Conservation (phyloP, 176 grass and related monocot genomes). For the Carex myosuroides region DNA sequence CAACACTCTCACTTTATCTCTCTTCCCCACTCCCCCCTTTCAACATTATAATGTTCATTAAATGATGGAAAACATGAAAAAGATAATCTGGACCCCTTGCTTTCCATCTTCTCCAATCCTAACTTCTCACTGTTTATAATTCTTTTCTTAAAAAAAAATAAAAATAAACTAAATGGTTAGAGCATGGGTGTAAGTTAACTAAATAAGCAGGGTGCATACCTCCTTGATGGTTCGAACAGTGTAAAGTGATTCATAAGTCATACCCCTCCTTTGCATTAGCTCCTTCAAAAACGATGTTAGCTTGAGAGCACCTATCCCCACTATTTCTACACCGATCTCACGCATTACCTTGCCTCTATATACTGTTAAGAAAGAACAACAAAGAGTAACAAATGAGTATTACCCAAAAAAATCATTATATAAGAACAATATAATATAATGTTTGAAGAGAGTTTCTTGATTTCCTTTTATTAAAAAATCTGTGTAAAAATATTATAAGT, state of each 20-base stretch:
- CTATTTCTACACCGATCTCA: conserved; percentile 78
- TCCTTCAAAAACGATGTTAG: conserved; percentile 93
- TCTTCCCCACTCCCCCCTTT: not conserved
- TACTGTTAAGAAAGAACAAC: conserved; percentile 41
- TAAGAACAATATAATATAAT: conserved; percentile 21
- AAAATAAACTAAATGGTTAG: not conserved
- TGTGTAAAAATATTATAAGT: not conserved
- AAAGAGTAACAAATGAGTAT: not conserved
- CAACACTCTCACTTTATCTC: too few relatives aligned
- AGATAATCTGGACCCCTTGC: not conserved
- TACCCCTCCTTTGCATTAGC: conserved; percentile 62
- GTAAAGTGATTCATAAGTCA: conserved; percentile 67
- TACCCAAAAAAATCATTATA: conserved; percentile 7
- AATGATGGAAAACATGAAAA: not conserved
- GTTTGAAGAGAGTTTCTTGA: not conserved
- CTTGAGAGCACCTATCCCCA: conserved; percentile 78
- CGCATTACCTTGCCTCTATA: conserved; percentile 68
- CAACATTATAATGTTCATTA: not conserved
- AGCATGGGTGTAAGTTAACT: not conserved
- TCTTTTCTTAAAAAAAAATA: too few relatives aligned
- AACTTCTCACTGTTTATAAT: not conserved
- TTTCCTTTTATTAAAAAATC: not conserved
- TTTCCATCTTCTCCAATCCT: not conserved
- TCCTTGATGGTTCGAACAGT: conserved; percentile 90
- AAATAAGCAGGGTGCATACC: conserved; percentile 29